A percentile compares a stretch with the other conserved stretches of the same genome.
These are phyloP conservation scores for Sphagnurus paluster DNA, from an alignment of 1,284 basidiomycete species.

Conservation along the genomic window DNA sequence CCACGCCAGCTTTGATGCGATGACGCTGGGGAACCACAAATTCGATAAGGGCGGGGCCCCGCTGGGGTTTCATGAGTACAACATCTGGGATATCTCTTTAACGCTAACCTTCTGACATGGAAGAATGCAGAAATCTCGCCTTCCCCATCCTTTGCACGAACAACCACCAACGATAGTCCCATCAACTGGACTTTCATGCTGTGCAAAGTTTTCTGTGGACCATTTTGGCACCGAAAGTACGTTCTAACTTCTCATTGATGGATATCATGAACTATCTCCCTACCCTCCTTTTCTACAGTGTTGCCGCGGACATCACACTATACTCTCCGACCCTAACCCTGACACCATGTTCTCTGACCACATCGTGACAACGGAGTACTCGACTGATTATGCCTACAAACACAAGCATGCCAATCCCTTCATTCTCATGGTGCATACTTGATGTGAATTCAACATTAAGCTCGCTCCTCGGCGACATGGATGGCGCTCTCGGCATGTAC, in stretches of 20 bases:
- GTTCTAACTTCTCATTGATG: not conserved
- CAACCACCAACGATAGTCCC: constrained; percentile 5
- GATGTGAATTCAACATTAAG: constrained; percentile 8
- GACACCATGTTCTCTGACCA: constrained; percentile 13
- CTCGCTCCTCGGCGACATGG: constrained; percentile 13
- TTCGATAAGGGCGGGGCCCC: constrained; percentile 10
- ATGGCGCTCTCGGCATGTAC: constrained; percentile 7
- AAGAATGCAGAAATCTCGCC: constrained; percentile 2
- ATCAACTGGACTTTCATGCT: constrained; percentile 11
- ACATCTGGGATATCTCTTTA: not conserved
- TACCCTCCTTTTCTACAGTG: not conserved
- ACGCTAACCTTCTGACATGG: not conserved
- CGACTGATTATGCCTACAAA: constrained; percentile 10
- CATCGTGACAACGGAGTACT: constrained; percentile 11
- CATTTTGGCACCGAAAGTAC: constrained; percentile 6
- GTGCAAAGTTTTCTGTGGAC: constrained; percentile 9
- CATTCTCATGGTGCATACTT: constrained; percentile 11
- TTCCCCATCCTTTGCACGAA: constrained; percentile 8
- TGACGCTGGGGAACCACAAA: constrained; percentile 10
- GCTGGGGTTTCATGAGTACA: constrained; percentile 5
- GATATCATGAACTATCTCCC: not conserved
- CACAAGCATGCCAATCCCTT: constrained; percentile 9
- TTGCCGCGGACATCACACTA: constrained; percentile 10
- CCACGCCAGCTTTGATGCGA: constrained; percentile 8
- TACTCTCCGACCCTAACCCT: constrained; percentile 10